These are phyloP conservation scores for Amanita pallidorosea DNA, from an alignment of 768 basidiomycete species.

Conservation along the genomic window DNA sequence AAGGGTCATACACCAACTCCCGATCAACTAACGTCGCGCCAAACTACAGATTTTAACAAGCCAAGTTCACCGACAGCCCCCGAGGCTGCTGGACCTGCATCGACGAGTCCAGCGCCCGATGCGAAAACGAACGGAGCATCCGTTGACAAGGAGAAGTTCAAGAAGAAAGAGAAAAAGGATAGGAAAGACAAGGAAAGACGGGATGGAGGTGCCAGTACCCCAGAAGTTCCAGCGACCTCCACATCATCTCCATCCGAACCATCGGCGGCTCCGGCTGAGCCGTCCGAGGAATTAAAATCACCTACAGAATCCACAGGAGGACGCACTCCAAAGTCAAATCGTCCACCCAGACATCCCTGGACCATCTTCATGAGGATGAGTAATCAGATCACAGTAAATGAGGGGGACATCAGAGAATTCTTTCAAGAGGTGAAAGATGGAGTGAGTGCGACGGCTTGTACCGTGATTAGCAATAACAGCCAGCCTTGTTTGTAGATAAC, in stretches of 20 bases:
- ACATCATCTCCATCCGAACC: constrained; percentile 20
- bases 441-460: constrained; percentile 28
- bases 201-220: constrained; percentile 20
- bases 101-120: not conserved
- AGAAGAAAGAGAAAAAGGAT: constrained; percentile 49
- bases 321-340: constrained; percentile 62
- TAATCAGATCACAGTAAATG: constrained; percentile 33
- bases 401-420: constrained; percentile 64
- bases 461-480: constrained; percentile 1
- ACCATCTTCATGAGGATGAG: constrained; percentile 75
- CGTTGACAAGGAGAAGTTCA: constrained; percentile 43
- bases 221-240: constrained; percentile 17
- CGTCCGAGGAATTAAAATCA: constrained; percentile 36
- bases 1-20: constrained; percentile 26
- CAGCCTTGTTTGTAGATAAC: constrained; percentile 39
- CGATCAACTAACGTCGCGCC: constrained; percentile 20
- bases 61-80: constrained; percentile 27
- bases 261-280: constrained; percentile 16
- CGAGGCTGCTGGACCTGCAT: constrained; percentile 15
- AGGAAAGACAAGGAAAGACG: constrained; percentile 52
- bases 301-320: constrained; percentile 50
- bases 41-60: constrained; percentile 22
- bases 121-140: constrained; percentile 9
- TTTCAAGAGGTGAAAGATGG: constrained; percentile 62
- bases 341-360: constrained; percentile 64